phyloP scores from a whole-genome alignment of 75 land plant species.

The Sequoiadendron giganteum region DNA sequence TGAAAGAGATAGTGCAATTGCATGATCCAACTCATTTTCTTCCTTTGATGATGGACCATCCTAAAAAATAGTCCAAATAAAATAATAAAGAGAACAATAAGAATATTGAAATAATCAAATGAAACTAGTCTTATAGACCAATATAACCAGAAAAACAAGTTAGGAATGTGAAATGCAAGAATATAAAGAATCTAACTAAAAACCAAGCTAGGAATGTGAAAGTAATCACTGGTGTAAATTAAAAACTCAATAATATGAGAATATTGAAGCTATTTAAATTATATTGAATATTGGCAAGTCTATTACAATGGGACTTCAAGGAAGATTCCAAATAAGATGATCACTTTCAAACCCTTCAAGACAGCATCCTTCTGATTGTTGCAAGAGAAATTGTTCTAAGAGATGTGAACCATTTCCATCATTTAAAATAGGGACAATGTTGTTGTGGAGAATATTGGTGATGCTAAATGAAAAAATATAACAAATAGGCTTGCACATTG shows the following conservation, averaged over 20 bases:
- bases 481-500: too few relatives aligned
- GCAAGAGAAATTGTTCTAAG: too few relatives aligned
- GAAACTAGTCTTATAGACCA: neutral
- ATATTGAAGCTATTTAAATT: neutral
- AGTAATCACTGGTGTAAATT: neutral
- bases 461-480: too few relatives aligned
- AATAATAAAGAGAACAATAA: neutral
- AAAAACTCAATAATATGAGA: neutral
- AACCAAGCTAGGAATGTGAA: neutral
- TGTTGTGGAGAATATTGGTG: too few relatives aligned
- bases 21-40: conserved; percentile 74
- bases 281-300: neutral
- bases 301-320: conserved; percentile 32
- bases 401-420: too few relatives aligned
- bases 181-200: neutral
- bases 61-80: conserved; percentile 15
- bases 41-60: conserved; percentile 39
- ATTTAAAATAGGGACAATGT: too few relatives aligned
- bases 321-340: conserved; percentile 39
- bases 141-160: neutral
- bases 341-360: conserved; percentile 35
- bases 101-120: neutral
- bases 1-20: conserved; percentile 67
- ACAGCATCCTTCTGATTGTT: neutral
- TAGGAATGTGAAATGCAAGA: neutral